Evolutionary conservation across 805 yeast genomes (phyloP).

Genomic region (Ogataea zsoltii): DNA sequence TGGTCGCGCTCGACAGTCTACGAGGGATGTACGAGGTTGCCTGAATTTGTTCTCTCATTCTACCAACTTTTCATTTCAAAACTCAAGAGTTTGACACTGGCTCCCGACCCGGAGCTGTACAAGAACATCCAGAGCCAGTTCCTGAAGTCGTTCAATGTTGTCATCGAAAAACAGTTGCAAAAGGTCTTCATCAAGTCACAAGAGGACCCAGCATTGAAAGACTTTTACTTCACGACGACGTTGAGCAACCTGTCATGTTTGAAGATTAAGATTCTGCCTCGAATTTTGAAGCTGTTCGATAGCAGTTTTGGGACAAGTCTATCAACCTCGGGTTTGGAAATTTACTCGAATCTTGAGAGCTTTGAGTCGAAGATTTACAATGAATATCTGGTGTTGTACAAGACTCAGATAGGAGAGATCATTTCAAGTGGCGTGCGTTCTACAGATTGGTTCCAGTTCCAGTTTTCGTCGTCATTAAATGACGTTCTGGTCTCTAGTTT

Average conservation of each 20-base stretch:
- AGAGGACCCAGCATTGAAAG: constrained; percentile 15
- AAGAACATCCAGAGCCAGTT: constrained; percentile 36
- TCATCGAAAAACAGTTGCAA: constrained; percentile 47
- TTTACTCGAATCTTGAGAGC: constrained; percentile 45
- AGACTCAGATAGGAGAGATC: constrained; percentile 40
- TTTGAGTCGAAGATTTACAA: constrained; percentile 56
- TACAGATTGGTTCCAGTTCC: constrained; percentile 42
- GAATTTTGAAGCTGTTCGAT: constrained; percentile 50
- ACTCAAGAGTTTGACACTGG: constrained; percentile 23
- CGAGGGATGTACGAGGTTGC: constrained; percentile 39
- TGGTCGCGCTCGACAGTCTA: constrained; percentile 34
- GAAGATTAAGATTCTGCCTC: constrained; percentile 47
- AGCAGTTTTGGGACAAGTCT: constrained; percentile 47
- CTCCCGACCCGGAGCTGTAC: constrained; percentile 20
- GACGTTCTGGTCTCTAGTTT: constrained; percentile 23
- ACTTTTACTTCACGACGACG: constrained; percentile 36
- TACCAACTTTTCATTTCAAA: constrained; percentile 39
- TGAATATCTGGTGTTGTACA: constrained; percentile 51
- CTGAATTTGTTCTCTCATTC: constrained; percentile 39
- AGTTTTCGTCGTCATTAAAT: constrained; percentile 4
- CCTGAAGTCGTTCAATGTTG: constrained; percentile 33
- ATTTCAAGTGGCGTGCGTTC: constrained; percentile 41
- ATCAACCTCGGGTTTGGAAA: constrained; percentile 42
- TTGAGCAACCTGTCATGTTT: constrained; percentile 55
- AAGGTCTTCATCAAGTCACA: constrained; percentile 40